Percentiles rank a stretch among this genome's conserved stretches.
Evolutionary conservation across 2,329 filamentous ascomycete species (phyloP).

Genomic region (Aspergillus proliferans): DNA sequence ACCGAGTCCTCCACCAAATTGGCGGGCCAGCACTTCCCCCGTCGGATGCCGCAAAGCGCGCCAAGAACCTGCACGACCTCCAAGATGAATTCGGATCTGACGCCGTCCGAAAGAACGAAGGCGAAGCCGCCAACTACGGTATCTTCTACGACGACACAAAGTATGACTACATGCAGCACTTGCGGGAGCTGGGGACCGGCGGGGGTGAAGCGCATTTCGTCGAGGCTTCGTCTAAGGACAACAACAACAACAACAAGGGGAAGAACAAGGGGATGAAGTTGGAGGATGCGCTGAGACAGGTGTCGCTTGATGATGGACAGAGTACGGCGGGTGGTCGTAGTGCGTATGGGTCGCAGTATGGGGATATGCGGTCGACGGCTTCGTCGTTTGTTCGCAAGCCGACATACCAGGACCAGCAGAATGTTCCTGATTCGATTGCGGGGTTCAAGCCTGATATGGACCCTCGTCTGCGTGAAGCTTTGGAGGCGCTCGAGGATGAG

Average conservation of each 20-base stretch:
- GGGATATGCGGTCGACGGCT: conserved; percentile 38
- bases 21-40: conserved; percentile 30
- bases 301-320: conserved; percentile 40
- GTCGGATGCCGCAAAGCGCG: conserved; percentile 30
- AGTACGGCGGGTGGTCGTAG: conserved; percentile 19
- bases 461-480: conserved; percentile 76
- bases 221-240: conserved; percentile 60
- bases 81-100: conserved; percentile 64
- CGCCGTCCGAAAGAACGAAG: conserved; percentile 77
- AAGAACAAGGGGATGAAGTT: conserved; percentile 71
- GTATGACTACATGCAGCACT: conserved; percentile 99
- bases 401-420: conserved; percentile 88
- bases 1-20: conserved; percentile 79
- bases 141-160: conserved; percentile 91
- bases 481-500: conserved; percentile 92
- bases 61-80: conserved; percentile 67
- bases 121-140: conserved; percentile 89
- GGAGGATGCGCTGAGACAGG: conserved; percentile 70
- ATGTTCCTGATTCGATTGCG: conserved; percentile 82
- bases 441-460: conserved; percentile 99
- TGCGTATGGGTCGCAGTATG: conserved; percentile 41
- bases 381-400: conserved; percentile 70
- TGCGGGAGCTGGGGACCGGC: conserved; percentile 74
- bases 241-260: conserved; percentile 64
- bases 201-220: conserved; percentile 74